Conservation (phyloP, 768 basidiomycete species). For the Suillus weaverae region DNA sequence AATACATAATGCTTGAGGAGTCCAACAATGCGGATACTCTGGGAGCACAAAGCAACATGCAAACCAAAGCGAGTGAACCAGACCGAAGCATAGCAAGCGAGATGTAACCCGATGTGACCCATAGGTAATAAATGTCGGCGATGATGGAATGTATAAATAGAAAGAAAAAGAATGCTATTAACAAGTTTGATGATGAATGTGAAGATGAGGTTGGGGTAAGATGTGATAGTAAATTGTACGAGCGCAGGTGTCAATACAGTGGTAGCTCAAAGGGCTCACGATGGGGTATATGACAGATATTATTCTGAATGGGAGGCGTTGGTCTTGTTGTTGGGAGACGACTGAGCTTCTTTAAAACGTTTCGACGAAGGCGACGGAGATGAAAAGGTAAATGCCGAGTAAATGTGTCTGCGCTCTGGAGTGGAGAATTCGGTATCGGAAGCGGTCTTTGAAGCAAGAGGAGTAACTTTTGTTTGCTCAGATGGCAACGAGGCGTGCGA, state of each 20-base stretch:
- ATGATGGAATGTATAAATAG: slow-evolving; percentile 34
- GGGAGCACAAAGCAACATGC: slow-evolving; percentile 29
- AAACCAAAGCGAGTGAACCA: slow-evolving; percentile 28
- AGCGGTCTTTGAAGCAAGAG: slow-evolving; percentile 24
- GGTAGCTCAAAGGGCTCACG: not conserved
- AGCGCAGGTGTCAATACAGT: not conserved
- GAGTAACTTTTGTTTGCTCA: slow-evolving; percentile 31
- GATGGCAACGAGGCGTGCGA: slow-evolving; percentile 29
- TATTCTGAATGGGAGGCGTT: slow-evolving; percentile 21
- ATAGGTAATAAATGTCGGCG: slow-evolving; percentile 23
- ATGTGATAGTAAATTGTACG: not conserved
- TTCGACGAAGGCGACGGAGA: slow-evolving; percentile 65
- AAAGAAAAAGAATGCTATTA: slow-evolving; percentile 28
- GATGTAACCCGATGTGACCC: slow-evolving; percentile 18
- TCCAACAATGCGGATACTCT: slow-evolving; percentile 27
- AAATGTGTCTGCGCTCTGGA: slow-evolving; percentile 71
- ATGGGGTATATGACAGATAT: slow-evolving; percentile 8
- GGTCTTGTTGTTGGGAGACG: slow-evolving; percentile 29
- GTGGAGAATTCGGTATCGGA: slow-evolving; percentile 54
- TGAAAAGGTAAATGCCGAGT: slow-evolving; percentile 76
- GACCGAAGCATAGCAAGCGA: slow-evolving; percentile 26
- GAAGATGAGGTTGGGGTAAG: slow-evolving; percentile 8
- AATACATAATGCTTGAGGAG: slow-evolving; percentile 31
- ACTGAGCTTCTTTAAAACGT: slow-evolving; percentile 48
- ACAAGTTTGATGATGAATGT: slow-evolving; percentile 22